These are phyloP conservation scores for Hypoxylon cercidicola DNA, from an alignment of 495 filamentous ascomycete species.

Conservation along the genomic window DNA sequence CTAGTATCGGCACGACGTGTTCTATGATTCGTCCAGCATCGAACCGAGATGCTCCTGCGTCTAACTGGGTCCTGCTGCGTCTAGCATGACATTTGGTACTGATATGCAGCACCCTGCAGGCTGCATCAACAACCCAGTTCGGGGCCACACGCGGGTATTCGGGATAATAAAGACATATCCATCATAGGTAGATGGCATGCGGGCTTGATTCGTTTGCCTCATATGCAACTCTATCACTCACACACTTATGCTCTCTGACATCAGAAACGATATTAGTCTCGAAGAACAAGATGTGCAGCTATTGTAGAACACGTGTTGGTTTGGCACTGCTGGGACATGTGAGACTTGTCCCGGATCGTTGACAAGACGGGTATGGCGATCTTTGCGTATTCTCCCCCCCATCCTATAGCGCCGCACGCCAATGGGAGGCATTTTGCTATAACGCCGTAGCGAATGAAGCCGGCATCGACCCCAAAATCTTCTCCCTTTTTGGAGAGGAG, in stretches of 20 bases:
- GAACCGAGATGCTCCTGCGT: slow-evolving; percentile 16
- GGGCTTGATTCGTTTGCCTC: slow-evolving; percentile 36
- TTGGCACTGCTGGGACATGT: slow-evolving; percentile 34
- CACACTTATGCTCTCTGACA: slow-evolving; percentile 40
- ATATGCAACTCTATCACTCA: slow-evolving; percentile 40
- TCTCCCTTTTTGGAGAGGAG: slow-evolving; percentile 13
- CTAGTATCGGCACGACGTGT: slow-evolving; percentile 18
- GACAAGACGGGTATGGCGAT: slow-evolving; percentile 25
- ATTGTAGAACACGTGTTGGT: slow-evolving; percentile 35
- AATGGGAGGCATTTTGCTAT: slow-evolving; percentile 23
- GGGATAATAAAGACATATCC: slow-evolving; percentile 36
- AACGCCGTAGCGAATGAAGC: slow-evolving; percentile 25
- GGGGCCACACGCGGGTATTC: slow-evolving; percentile 38
- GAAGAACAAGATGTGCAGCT: slow-evolving; percentile 23
- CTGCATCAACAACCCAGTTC: slow-evolving; percentile 33
- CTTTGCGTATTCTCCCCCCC: slow-evolving; percentile 24
- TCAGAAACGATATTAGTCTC: slow-evolving; percentile 34
- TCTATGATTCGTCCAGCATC: slow-evolving; percentile 24
- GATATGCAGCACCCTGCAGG: slow-evolving; percentile 37
- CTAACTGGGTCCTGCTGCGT: slow-evolving; percentile 25
- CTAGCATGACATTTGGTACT: slow-evolving; percentile 41
- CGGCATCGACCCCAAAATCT: slow-evolving; percentile 13
- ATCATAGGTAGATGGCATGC: slow-evolving; percentile 22
- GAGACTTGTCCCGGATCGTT: slow-evolving; percentile 24
- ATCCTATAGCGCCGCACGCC: slow-evolving; percentile 4